phyloP scores from a whole-genome alignment of 2,329 filamentous ascomycete species.

The Xylaria hypoxylon region DNA sequence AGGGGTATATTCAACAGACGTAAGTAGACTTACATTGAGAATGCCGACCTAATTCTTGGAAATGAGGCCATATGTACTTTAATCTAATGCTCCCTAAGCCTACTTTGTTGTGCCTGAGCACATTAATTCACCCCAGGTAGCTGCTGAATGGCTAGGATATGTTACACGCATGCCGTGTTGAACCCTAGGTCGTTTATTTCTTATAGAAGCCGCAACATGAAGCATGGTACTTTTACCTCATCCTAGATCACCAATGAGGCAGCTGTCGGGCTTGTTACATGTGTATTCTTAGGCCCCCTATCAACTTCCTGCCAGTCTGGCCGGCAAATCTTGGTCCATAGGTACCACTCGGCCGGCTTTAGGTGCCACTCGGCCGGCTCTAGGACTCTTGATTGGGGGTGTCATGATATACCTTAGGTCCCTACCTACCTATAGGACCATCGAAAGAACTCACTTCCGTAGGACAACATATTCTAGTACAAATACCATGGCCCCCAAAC shows the following conservation, averaged over 20 bases:
- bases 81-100: neutral
- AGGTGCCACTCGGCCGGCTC: neutral
- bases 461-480: neutral
- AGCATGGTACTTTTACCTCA: slow-evolving; percentile 20
- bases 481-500: slow-evolving; percentile 9
- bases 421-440: neutral
- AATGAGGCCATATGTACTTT: neutral
- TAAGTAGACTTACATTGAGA: neutral
- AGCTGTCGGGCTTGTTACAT: neutral
- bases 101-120: neutral
- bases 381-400: neutral
- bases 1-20: neutral
- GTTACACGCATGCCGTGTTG: neutral
- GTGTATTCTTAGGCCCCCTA: neutral
- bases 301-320: neutral
- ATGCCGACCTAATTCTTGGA: too few species aligned
- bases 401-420: slow-evolving; percentile 7
- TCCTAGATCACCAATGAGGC: neutral
- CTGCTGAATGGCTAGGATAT: neutral
- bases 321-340: slow-evolving; percentile 1
- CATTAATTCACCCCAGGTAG: neutral
- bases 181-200: neutral
- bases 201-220: neutral
- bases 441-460: neutral
- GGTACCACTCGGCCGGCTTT: neutral